phyloP scores from a whole-genome alignment of 352 stramenopile species.

The Phytopythium sindhum region DNA sequence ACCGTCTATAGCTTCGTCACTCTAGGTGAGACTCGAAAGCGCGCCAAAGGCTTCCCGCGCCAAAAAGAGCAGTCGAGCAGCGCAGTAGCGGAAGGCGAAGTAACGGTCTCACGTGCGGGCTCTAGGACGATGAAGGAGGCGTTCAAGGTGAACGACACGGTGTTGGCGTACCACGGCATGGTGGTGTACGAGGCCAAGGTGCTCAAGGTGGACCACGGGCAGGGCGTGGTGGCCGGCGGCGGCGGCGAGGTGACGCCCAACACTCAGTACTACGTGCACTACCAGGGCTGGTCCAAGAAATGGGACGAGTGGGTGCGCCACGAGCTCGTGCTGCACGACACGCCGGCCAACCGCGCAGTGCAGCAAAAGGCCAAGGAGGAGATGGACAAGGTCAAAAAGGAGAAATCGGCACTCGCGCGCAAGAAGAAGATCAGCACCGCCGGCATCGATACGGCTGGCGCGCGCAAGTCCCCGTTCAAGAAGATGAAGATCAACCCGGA shows the following conservation, averaged over 20 bases:
- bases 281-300: constrained; percentile 90
- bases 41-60: not conserved
- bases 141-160: constrained; percentile 62
- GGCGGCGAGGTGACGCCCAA: constrained; percentile 16
- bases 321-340: constrained; percentile 73
- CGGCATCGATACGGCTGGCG: constrained; percentile 42
- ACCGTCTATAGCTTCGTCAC: no score
- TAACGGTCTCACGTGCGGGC: not conserved
- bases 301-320: constrained; percentile 89
- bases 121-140: not conserved
- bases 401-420: constrained; percentile 33
- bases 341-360: constrained; percentile 40
- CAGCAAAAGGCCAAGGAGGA: constrained; percentile 53
- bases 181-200: constrained; percentile 88
- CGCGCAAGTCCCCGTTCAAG: constrained; percentile 74
- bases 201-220: constrained; percentile 75
- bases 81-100: not conserved
- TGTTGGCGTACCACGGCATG: constrained; percentile 75
- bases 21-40: not conserved
- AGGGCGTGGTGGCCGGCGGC: constrained; percentile 41
- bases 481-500: constrained; percentile 62
- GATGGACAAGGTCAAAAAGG: constrained; percentile 54
- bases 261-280: constrained; percentile 88
- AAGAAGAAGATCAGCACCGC: constrained; percentile 71
- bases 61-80: not conserved